phyloP scores from a whole-genome alignment of 345 rosid species.

The Aethionema arabicum region DNA sequence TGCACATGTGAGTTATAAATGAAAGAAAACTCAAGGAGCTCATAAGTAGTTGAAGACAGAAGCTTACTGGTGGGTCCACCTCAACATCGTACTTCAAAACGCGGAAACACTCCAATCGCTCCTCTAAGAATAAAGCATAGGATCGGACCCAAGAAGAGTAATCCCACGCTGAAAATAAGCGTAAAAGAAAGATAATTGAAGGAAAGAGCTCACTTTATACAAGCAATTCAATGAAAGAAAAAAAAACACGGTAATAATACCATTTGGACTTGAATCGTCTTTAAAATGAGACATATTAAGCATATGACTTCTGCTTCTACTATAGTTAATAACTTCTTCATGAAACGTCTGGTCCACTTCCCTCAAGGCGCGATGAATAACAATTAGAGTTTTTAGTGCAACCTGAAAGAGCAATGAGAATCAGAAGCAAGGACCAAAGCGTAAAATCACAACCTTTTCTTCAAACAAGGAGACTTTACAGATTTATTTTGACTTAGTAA shows the following conservation, averaged over 20 bases:
- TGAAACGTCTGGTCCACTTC: constrained; percentile 98
- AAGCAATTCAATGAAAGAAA: not conserved
- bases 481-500: not conserved
- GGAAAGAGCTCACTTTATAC: constrained; percentile 19
- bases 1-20: constrained; percentile 3
- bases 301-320: constrained; percentile 89
- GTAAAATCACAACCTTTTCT: not conserved
- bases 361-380: constrained; percentile 94
- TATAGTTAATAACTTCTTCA: constrained; percentile 92
- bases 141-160: constrained; percentile 94
- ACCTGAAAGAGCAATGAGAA: constrained; percentile 47
- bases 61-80: constrained; percentile 76
- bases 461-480: not conserved
- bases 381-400: constrained; percentile 85
- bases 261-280: constrained; percentile 95
- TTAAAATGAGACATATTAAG: constrained; percentile 96
- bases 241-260: constrained; percentile 39
- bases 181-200: constrained; percentile 25
- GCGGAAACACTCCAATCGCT: constrained; percentile 87
- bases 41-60: constrained; percentile 18
- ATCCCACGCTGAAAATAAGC: constrained; percentile 73
- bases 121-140: constrained; percentile 94
- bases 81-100: constrained; percentile 89
- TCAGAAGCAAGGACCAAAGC: constrained; percentile 4
- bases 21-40: constrained; percentile 6